Base-by-base conservation (phyloP, 1,284 basidiomycete genomes). In the Cryptococcus jaspeensis region DNA sequence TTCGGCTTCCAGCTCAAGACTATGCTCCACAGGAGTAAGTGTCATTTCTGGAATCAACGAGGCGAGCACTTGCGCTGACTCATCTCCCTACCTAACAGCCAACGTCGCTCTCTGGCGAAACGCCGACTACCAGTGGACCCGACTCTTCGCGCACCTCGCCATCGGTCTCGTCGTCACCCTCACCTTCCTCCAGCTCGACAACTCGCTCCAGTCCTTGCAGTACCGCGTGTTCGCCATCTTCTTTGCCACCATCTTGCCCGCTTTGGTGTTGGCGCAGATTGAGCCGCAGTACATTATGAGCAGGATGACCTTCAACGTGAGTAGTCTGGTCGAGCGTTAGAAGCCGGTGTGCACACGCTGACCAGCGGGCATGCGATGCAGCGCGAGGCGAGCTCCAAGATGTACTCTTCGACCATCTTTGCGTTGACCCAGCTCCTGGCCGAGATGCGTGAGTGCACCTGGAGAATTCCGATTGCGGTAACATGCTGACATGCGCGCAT, bases 241-340 rank as follows among this genome's bases (percentile, higher is more conserved):
- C 72, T 79, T 80, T 55, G 69, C 69, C 44, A 71, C 67, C 39
- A 66, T 77, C 32, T 61, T 74, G 41, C 73, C 71, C 7, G 69
- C 70, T 23, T 64, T 75, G 35, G 64, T 78, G 28, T 63, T 76
- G 39, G 69, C 72, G 49, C 78, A 73, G 75, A 86, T 93, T 56
- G 87, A 92, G 75, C 90, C 92, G 0, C 77, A 90, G 79, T 95
- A 91, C 81, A 89, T 95, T 69, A 81, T 87, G 76, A 88, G 88
- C 59, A 81, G 91, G 74, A 72, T 73, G 80, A 79, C 74, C 16
- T 75, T 73, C 59, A 70, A 64, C 58, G 57, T 59, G 40, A 55
- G 75, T 78, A 3, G 37, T 15, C 32, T 16, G 39, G 11, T 43
- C 9, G 16, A 15, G 9, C 20, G 3, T 32, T 4, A 5, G 28